Conservation (phyloP, 495 filamentous ascomycete species). For the Chaetomium cochliodes region DNA sequence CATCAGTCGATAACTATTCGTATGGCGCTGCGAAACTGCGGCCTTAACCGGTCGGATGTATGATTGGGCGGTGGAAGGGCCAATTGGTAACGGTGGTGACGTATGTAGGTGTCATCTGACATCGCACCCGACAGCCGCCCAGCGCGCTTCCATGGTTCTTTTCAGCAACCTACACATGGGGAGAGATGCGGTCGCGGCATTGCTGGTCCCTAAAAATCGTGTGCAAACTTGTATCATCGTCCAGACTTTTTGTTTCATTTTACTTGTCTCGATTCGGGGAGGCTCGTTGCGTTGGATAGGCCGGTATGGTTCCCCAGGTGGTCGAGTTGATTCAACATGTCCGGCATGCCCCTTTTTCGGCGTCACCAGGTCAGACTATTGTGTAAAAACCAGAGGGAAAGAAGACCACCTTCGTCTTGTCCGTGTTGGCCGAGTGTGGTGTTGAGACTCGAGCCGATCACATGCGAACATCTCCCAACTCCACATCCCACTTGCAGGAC, state of each 20-base stretch:
- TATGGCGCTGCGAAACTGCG: slow-evolving; percentile 5
- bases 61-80: slow-evolving; percentile 11
- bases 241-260: no score
- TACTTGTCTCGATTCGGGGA: no score
- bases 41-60: background rate
- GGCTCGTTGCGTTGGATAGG: no score
- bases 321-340: no score
- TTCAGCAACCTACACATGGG: background rate
- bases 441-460: slow-evolving; percentile 5
- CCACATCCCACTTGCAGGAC: background rate
- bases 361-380: no score
- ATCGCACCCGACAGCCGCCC: slow-evolving; percentile 9
- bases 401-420: background rate
- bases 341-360: no score
- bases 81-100: slow-evolving; percentile 13
- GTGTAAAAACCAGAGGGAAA: no score
- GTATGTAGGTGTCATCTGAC: slow-evolving; percentile 28
- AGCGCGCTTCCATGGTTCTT: background rate
- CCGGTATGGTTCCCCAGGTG: no score
- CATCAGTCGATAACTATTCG: no score
- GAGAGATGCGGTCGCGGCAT: background rate
- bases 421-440: background rate
- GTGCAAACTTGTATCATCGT: no score
- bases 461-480: slow-evolving; percentile 4
- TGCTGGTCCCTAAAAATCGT: no score